Evolutionary conservation across 2,329 filamentous ascomycete species (phyloP), one percentile per base, ranked within the genome.

Genomic region (Alternaria arbusti): DNA sequence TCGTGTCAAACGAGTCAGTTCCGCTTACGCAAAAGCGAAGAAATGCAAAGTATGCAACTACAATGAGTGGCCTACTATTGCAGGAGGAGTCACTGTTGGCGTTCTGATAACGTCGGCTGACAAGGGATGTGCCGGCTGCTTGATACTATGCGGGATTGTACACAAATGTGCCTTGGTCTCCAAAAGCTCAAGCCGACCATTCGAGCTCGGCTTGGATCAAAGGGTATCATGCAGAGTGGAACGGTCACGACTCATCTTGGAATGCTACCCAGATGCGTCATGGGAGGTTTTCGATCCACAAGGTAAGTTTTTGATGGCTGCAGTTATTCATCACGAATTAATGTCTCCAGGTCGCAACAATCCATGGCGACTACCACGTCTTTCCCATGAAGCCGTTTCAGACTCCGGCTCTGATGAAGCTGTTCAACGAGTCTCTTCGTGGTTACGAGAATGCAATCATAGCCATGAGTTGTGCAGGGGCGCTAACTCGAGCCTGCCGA

Each of bases 101-200:
- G 26, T 17, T 12, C 25, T 23, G 12, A 6, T 28, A 17, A 28
- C 13, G 9, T 52, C 54, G 5, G 59, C 59, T 13, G 9, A 45
- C 5, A 13, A 23, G 25, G 60, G 60, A 13, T 63, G 60, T 44
- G 60, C 60, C 2, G 60, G 60, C 12, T 63, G 60, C 46, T 26
- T 63, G 8, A 45, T 43, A 15, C 20, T 63, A 9, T 54, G 49
- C 2, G 15, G 43, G 6, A 26, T 63, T 11, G 1, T 50, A 20
- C 13, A 36, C 17, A 20, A 13, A 12, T 55, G 23, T 20, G n/a
- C 13, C 15, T 36, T 15, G 10, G 7, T 30, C 15, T 28, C 17
- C 3, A 9, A 43, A 17, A 25, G 15, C 11, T 28, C 25, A 7
- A 25, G 1, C 3, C 12, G 28, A 5, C 20, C n/a, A 1, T 23